Base-by-base conservation (phyloP, 140 eudicot genomes). In the Erigeron philadelphicus region DNA sequence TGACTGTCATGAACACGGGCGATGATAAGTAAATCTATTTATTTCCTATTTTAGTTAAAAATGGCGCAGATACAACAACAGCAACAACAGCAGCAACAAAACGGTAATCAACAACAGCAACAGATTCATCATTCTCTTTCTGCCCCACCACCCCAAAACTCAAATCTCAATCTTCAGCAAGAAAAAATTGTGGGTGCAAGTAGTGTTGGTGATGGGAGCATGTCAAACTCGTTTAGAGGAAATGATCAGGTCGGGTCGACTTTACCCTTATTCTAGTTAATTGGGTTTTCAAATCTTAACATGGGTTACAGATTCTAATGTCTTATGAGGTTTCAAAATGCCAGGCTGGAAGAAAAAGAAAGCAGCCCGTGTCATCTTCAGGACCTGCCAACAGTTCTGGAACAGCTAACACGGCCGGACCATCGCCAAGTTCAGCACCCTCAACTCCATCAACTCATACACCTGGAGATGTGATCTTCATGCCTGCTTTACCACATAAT, bases 301-400 rank as follows among this genome's bases (percentile, higher is more conserved):
- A 66, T 67, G 58, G 19, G 71, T 75, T 17, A 11, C 42, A 3
- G 5, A 45, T 13, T 61, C 52, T 72, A 53, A 77, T 83, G 78
- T 58, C 63, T 71, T 46, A 46, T 57, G 73, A 80, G 80, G 83
- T 84, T 73, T 81, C 83, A 17, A 84, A 88, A 86, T 80, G 67
- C 70, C 92, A 88, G 93, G 79, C 84, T 46, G 95, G 88, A 59
- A 83, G 98, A 83, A 92, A 92, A 69, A 83, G 98, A 75, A 92
- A 92, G 84, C 98, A 86, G 76, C 97, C 90, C 0, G 96, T 81
- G 46, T 84, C 98, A 42, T 86, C 96, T 57, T 92, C 98, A 0
- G 96, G 98, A n/a, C 98, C 96, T 3, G 98, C 96, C 42, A 92
- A 92, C 76, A 92, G 98, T 75, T 84, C 98, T 11, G 98, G 98